Percentiles rank a stretch among this genome's conserved stretches.
Evolutionary conservation across 75 land plant species (phyloP).

Genomic region (Isoetes taiwanensis): DNA sequence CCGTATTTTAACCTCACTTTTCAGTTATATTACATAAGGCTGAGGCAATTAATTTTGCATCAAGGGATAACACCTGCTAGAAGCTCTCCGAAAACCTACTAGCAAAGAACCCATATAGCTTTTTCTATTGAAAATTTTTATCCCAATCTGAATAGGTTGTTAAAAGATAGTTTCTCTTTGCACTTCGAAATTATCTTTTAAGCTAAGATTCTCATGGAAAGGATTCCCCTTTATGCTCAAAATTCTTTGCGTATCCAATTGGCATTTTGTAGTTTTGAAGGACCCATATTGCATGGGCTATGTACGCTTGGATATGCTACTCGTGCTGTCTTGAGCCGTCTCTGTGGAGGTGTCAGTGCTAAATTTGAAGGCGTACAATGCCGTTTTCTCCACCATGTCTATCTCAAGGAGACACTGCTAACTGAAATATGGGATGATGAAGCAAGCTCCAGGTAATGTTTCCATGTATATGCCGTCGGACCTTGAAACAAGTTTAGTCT

Average conservation of each 20-base stretch:
- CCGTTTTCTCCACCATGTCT: slow-evolving; percentile 77
- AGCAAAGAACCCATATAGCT: background rate
- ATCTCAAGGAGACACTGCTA: slow-evolving; percentile 83
- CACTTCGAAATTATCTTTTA: too few relatives aligned
- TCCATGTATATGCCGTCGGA: too few relatives aligned
- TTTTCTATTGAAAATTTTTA: background rate
- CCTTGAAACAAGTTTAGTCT: too few relatives aligned
- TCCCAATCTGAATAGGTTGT: background rate
- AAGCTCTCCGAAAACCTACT: background rate
- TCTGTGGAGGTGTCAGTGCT: slow-evolving; percentile 51
- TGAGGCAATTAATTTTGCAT: background rate
- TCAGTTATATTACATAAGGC: background rate
- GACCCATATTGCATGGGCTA: slow-evolving; percentile 85
- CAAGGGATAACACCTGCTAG: background rate
- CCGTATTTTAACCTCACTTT: background rate
- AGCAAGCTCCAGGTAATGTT: background rate
- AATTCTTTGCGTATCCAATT: too few relatives aligned
- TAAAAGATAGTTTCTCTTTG: too few relatives aligned
- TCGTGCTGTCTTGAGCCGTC: slow-evolving; percentile 53
- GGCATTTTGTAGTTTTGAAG: too few relatives aligned
- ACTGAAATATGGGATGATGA: slow-evolving; percentile 80
- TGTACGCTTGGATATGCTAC: slow-evolving; percentile 89
- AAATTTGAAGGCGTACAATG: slow-evolving; percentile 44
- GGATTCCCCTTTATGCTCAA: too few relatives aligned
- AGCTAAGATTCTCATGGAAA: slow-evolving; percentile 9